Evolutionary conservation across 495 filamentous ascomycete species (phyloP).

Genomic region (Talaromyces stipitatus): DNA sequence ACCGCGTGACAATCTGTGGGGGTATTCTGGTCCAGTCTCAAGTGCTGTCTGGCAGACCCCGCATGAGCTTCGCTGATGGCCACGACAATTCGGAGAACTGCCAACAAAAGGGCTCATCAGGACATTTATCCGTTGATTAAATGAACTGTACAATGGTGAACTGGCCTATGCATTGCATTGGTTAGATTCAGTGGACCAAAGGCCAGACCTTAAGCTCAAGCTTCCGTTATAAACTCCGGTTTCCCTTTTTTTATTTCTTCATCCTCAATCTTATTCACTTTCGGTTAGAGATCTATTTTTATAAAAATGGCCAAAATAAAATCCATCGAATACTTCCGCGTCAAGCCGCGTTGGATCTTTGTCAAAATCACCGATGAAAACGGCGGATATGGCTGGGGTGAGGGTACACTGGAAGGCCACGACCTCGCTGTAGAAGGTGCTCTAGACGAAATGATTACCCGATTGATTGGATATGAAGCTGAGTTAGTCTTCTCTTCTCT

Average conservation of each 20-base stretch:
- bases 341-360: constrained; percentile 71
- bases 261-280: too few relatives aligned
- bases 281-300: too few relatives aligned
- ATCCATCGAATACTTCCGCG: constrained; percentile 66
- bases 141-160: background rate
- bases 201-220: background rate
- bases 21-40: background rate
- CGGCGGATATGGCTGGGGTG: constrained; percentile 66
- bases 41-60: background rate
- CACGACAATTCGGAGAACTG: background rate
- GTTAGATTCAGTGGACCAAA: background rate
- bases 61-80: background rate
- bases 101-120: too few relatives aligned
- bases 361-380: constrained; percentile 65
- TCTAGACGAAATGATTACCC: constrained; percentile 55
- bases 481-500: constrained; percentile 41
- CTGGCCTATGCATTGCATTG: background rate
- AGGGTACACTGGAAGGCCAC: constrained; percentile 70
- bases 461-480: constrained; percentile 63
- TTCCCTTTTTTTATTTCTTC: background rate
- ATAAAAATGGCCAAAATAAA: constrained; percentile 63
- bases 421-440: constrained; percentile 69
- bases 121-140: background rate
- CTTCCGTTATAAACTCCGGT: background rate
- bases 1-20: background rate